These are phyloP conservation scores for Ensete ventricosum DNA, from an alignment of 176 grass and related monocot genomes.

Conservation along the genomic window DNA sequence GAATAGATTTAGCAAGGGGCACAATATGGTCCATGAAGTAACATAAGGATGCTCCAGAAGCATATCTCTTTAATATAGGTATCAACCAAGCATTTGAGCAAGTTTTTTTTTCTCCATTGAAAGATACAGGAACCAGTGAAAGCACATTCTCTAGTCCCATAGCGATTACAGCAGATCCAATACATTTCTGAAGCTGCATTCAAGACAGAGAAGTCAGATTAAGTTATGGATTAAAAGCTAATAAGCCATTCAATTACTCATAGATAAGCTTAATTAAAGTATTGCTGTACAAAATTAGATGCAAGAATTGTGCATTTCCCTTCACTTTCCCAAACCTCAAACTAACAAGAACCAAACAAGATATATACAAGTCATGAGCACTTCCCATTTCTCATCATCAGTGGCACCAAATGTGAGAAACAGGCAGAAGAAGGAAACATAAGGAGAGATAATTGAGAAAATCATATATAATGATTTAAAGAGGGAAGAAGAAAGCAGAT, in stretches of 20 bases:
- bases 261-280: background rate
- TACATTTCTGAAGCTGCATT: slow-evolving; percentile 71
- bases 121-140: slow-evolving; percentile 55
- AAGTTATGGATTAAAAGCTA: background rate
- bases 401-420: background rate
- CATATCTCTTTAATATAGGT: slow-evolving; percentile 82
- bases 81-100: slow-evolving; percentile 82
- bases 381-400: background rate
- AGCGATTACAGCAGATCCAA: slow-evolving; percentile 71
- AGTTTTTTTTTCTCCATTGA: slow-evolving; percentile 46
- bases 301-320: too few species aligned
- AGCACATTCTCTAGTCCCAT: slow-evolving; percentile 74
- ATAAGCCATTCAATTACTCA: background rate
- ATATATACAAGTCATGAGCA: too few species aligned
- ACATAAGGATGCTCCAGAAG: slow-evolving; percentile 40
- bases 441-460: background rate
- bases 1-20: slow-evolving; percentile 54
- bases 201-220: slow-evolving; percentile 21
- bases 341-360: too few species aligned
- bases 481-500: background rate
- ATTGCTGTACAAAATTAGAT: background rate
- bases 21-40: slow-evolving; percentile 65
- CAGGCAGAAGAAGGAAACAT: background rate
- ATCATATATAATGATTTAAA: too few species aligned
- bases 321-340: too few species aligned